A percentile compares a stretch with the other conserved stretches of the same genome.
phyloP scores from a whole-genome alignment of 73 alveolate species.

The Tetrahymena malaccensis region DNA sequence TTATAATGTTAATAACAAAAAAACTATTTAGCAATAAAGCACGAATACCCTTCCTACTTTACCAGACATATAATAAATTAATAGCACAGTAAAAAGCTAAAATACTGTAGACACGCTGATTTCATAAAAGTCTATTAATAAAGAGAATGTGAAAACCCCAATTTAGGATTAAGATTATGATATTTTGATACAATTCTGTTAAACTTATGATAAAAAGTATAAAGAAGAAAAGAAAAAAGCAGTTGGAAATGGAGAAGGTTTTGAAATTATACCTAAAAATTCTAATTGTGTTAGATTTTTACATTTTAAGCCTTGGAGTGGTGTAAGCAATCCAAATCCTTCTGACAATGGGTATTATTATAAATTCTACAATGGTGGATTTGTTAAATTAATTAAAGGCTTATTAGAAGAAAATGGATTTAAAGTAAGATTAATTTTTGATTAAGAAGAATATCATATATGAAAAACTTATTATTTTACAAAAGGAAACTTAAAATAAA shows the following conservation, averaged over 20 bases:
- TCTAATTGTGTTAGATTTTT: neutral
- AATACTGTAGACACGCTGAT: neutral
- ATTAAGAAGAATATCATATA: neutral
- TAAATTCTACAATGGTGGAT: constrained; percentile 18
- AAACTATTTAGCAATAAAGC: neutral
- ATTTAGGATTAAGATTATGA: neutral
- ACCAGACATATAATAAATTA: neutral
- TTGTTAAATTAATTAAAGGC: constrained; percentile 25
- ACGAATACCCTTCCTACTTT: neutral
- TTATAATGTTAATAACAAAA: neutral
- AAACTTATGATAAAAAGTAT: neutral
- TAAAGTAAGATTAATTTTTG: neutral
- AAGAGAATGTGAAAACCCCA: neutral
- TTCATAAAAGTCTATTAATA: neutral
- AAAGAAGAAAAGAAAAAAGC: neutral
- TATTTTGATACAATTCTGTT: neutral
- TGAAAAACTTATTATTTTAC: neutral
- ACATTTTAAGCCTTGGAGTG: neutral
- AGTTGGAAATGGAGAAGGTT: neutral
- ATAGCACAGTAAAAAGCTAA: neutral
- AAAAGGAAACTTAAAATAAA: constrained; percentile 16
- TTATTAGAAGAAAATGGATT: constrained; percentile 35
- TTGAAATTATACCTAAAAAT: neutral
- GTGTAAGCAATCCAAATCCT: neutral
- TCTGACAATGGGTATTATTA: constrained; percentile 20